Conservation (phyloP, 73 alveolate genomes). For the Paramecium octaurelia region DNA sequence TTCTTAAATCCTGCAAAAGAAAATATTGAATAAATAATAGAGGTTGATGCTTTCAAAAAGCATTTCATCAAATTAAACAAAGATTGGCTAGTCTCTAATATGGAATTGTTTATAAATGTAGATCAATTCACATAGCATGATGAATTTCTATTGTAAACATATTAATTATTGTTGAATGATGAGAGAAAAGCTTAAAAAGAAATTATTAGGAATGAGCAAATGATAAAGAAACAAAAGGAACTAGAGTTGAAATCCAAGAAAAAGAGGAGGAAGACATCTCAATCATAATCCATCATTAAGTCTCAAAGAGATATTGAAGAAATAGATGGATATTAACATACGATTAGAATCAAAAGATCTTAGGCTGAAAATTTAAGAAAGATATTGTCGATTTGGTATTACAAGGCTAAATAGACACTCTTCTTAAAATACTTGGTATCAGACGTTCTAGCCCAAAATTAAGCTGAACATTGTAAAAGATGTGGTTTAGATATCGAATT, state of each 20-base stretch:
- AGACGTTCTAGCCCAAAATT: background rate
- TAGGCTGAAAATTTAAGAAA: background rate
- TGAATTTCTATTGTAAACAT: slow-evolving; percentile 4
- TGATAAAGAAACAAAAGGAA: slow-evolving; percentile 26
- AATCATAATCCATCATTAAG: background rate
- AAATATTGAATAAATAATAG: slow-evolving; percentile 30
- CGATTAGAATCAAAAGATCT: slow-evolving; percentile 30
- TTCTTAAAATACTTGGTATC: slow-evolving; percentile 8
- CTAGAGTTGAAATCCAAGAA: background rate
- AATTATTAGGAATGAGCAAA: slow-evolving; percentile 13
- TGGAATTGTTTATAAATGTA: background rate
- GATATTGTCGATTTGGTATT: slow-evolving; percentile 32
- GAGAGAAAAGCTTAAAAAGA: slow-evolving; percentile 37
- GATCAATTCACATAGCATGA: background rate
- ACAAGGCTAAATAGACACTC: background rate
- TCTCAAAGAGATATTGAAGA: slow-evolving; percentile 12
- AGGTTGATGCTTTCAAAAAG: slow-evolving; percentile 28
- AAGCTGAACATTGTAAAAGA: slow-evolving; percentile 49
- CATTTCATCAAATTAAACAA: slow-evolving; percentile 25
- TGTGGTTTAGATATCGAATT: slow-evolving; percentile 39
- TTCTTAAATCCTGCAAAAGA: slow-evolving; percentile 32
- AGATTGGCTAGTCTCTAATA: background rate
- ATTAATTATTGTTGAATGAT: slow-evolving; percentile 6
- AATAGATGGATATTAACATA: background rate
- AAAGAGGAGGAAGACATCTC: background rate